Conservation (phyloP, 176 grass and related monocot genomes). For the Oryza australiensis region DNA sequence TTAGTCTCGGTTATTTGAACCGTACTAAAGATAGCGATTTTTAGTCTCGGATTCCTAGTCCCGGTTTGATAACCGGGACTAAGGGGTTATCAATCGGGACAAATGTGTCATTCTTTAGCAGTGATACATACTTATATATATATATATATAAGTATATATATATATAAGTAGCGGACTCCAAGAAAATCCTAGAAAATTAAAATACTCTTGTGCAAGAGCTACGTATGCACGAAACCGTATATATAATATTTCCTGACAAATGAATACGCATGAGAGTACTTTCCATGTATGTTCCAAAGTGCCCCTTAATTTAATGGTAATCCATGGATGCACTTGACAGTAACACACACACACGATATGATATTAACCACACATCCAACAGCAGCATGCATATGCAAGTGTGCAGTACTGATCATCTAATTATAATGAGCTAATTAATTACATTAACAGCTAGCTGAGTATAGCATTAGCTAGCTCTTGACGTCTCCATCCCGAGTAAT, state of each 20-base stretch:
- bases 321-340: background rate
- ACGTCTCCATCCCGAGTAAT: background rate
- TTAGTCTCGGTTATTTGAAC: too few relatives aligned
- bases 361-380: background rate
- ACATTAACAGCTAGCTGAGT: background rate
- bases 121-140: too few relatives aligned
- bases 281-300: background rate
- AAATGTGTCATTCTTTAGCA: too few relatives aligned
- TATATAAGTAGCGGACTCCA: background rate
- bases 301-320: background rate
- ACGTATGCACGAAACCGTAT: background rate
- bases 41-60: too few relatives aligned
- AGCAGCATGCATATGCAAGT: background rate
- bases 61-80: too few relatives aligned
- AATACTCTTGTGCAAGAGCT: background rate
- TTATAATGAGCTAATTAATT: background rate
- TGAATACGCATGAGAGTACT: background rate
- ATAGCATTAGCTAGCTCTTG: background rate
- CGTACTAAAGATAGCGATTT: too few relatives aligned
- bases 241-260: background rate
- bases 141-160: too few relatives aligned
- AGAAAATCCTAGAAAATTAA: background rate
- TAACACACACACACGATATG: background rate
- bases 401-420: background rate
- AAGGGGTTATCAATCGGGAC: too few relatives aligned